Evolutionary conservation across 2,329 filamentous ascomycete species (phyloP).

Genomic region (Dothideomycetes sp.): DNA sequence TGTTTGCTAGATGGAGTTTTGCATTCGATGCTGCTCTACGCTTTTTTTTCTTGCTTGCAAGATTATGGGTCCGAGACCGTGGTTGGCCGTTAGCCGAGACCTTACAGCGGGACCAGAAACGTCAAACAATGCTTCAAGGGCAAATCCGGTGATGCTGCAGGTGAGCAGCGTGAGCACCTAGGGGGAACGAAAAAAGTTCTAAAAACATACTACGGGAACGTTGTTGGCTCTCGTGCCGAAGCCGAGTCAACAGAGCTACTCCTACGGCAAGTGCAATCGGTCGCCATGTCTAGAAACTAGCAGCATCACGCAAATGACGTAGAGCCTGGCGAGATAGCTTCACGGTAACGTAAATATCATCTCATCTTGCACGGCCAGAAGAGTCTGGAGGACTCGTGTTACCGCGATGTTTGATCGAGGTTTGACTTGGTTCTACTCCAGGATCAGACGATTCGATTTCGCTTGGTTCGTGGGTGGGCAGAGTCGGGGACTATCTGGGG

Average conservation of each 20-base stretch:
- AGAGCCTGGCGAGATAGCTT: not conserved
- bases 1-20: slow-evolving; percentile 4
- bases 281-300: not conserved
- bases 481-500: slow-evolving; percentile 8
- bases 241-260: slow-evolving; percentile 3
- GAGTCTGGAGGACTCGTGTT: no score
- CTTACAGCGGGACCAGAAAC: slow-evolving; percentile 8
- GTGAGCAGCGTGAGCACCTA: slow-evolving; percentile 7
- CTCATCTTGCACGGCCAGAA: no score
- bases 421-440: slow-evolving; percentile 8
- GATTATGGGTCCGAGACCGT: slow-evolving; percentile 11
- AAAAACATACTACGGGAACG: not conserved
- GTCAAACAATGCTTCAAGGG: slow-evolving; percentile 12
- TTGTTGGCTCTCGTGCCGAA: slow-evolving; percentile 7
- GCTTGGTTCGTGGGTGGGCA: slow-evolving; percentile 3
- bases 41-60: slow-evolving; percentile 1
- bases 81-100: slow-evolving; percentile 4
- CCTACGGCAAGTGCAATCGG: not conserved
- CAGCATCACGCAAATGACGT: slow-evolving; percentile 6
- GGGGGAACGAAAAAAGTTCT: not conserved
- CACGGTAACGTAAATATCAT: no score
- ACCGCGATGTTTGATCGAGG: no score
- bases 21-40: slow-evolving; percentile 8
- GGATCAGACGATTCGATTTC: slow-evolving; percentile 1
- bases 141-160: slow-evolving; percentile 8